phyloP scores from a whole-genome alignment of 2,329 filamentous ascomycete species.

The Stylonectria norvegica region DNA sequence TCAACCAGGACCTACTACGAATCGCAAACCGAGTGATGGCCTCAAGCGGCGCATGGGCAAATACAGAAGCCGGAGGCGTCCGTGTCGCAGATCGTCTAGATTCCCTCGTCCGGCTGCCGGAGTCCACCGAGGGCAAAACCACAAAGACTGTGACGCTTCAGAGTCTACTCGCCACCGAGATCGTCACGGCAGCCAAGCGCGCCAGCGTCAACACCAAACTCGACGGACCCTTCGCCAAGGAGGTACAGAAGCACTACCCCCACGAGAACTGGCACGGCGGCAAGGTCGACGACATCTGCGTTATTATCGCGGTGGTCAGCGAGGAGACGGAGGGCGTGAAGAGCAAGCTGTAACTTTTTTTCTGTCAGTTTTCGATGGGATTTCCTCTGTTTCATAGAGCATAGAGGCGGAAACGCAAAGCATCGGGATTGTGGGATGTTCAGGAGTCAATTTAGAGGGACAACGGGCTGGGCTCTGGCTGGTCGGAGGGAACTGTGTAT shows the following conservation, averaged over 20 bases:
- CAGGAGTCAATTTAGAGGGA: too few species aligned
- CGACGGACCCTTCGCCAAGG: constrained; percentile 91
- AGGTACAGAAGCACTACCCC: constrained; percentile 85
- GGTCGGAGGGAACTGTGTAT: too few species aligned
- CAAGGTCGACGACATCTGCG: constrained; percentile 94
- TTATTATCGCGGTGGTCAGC: constrained; percentile 73
- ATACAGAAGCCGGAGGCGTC: constrained; percentile 56
- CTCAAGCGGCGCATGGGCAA: constrained; percentile 68
- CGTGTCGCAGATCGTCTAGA: constrained; percentile 60
- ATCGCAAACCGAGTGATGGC: constrained; percentile 77
- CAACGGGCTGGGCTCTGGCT: too few species aligned
- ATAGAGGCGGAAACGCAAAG: constrained; percentile 28
- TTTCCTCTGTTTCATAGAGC: constrained; percentile 26
- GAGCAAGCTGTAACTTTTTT: constrained; percentile 34
- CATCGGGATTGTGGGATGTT: too few species aligned
- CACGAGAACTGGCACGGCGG: constrained; percentile 85
- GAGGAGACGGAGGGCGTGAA: constrained; percentile 46
- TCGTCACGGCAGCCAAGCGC: constrained; percentile 77
- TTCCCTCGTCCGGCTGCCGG: constrained; percentile 33
- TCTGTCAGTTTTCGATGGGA: constrained; percentile 12
- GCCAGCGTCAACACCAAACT: constrained; percentile 78
- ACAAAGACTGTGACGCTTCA: constrained; percentile 58
- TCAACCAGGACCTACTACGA: constrained; percentile 81
- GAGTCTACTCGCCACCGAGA: constrained; percentile 71
- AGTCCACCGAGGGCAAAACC: constrained; percentile 25